phyloP scores from a whole-genome alignment of 75 land plant species.

The Cryptomeria japonica region DNA sequence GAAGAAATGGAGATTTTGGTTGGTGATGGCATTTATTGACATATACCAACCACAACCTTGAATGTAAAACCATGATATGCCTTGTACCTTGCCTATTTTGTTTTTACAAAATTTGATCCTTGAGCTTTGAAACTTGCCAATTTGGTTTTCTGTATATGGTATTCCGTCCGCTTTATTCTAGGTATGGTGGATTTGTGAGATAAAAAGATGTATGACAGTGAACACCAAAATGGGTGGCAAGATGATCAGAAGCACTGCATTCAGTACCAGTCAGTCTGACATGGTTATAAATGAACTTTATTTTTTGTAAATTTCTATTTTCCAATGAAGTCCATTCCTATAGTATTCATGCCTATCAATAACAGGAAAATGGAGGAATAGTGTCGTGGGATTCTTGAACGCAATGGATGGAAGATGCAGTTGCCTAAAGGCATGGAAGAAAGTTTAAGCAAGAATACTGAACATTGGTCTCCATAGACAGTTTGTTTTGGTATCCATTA shows the following conservation, averaged over 20 bases:
- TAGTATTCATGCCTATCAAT: no score
- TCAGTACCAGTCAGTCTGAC: neutral
- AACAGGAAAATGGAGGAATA: no score
- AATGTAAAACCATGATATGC: neutral
- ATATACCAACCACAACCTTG: neutral
- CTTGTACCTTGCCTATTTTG: neutral
- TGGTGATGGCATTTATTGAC: neutral
- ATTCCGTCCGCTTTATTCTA: no score
- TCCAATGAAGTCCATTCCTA: no score
- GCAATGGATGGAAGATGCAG: no score
- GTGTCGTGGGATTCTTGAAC: no score
- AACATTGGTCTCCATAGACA: neutral
- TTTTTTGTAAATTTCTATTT: no score
- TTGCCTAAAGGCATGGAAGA: no score
- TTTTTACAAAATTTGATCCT: neutral
- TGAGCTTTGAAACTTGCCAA: neutral
- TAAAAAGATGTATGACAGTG: neutral
- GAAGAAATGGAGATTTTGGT: no score
- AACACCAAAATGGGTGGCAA: neutral
- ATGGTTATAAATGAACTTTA: neutral
- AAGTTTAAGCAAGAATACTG: neutral
- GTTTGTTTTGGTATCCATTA: neutral
- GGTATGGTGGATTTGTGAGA: neutral
- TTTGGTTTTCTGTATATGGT: neutral
- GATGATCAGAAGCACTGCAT: neutral